These are phyloP conservation scores for Ceratobasidium sp. DNA, from an alignment of 1,284 basidiomycete species.

Conservation along the genomic window DNA sequence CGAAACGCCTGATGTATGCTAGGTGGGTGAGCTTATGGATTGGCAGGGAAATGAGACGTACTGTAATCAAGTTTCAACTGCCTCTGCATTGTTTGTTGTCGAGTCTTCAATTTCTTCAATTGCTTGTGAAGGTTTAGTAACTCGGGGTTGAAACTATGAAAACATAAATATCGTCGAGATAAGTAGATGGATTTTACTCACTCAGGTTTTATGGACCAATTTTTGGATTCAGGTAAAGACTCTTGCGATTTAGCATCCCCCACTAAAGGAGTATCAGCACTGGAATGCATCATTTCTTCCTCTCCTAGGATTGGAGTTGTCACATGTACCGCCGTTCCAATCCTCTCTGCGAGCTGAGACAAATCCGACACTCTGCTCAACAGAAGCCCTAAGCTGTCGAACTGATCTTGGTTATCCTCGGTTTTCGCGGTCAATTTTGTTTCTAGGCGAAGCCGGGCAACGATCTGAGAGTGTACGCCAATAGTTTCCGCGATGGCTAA, in stretches of 20 bases:
- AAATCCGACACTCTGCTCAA: conserved; percentile 71
- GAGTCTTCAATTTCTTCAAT: conserved; percentile 63
- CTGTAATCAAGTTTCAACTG: conserved; percentile 69
- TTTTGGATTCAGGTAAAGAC: conserved; percentile 26
- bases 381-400: conserved; percentile 69
- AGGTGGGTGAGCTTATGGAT: neutral
- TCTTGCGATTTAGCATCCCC: conserved; percentile 35
- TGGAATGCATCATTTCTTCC: conserved; percentile 52
- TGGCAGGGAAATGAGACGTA: conserved; percentile 54
- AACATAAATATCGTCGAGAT: neutral
- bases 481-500: conserved; percentile 74
- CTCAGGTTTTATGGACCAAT: conserved; percentile 80
- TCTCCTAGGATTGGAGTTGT: conserved; percentile 48
- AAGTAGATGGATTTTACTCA: conserved; percentile 58
- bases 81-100: conserved; percentile 68
- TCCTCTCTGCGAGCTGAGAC: conserved; percentile 68
- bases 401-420: conserved; percentile 59
- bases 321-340: conserved; percentile 69
- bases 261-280: conserved; percentile 49
- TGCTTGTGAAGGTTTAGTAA: conserved; percentile 68
- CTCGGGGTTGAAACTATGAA: conserved; percentile 75
- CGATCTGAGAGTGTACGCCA: conserved; percentile 68
- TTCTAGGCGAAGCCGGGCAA: conserved; percentile 67
- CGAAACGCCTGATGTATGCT: conserved; percentile 67
- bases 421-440: conserved; percentile 29